Percentiles rank a stretch among this genome's conserved stretches.
Conservation (phyloP, 2,329 filamentous ascomycete species). For the Monosporascus sp. region DNA sequence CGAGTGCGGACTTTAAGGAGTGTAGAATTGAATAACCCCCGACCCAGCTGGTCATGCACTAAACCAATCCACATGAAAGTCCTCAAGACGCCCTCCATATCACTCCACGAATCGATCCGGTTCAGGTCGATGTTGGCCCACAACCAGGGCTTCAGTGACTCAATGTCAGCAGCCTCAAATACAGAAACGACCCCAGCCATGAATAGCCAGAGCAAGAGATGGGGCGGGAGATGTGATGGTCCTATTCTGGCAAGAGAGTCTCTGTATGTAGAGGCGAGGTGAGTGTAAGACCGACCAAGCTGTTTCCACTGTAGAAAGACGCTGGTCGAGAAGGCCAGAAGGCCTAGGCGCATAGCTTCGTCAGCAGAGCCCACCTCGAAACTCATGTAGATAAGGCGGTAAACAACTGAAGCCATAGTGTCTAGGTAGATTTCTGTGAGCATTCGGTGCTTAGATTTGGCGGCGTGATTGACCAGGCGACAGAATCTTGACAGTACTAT, state of each 20-base stretch:
- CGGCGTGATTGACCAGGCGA: conserved; percentile 18
- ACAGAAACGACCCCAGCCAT: conserved; percentile 19
- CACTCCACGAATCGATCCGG: conserved; percentile 11
- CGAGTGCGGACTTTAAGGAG: too few relatives aligned
- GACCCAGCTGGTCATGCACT: conserved; percentile 23
- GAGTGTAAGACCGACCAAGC: conserved; percentile 12
- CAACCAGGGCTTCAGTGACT: conserved; percentile 18
- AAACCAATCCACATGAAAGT: conserved; percentile 27
- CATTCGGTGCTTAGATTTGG: conserved; percentile 11
- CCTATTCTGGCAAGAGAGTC: conserved; percentile 7
- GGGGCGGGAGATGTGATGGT: conserved; percentile 5
- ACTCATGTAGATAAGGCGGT: conserved; percentile 30
- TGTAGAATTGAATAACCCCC: conserved; percentile 16
- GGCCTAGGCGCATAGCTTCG: conserved; percentile 32
- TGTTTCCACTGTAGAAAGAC: conserved; percentile 35
- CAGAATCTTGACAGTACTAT: conserved; percentile 18
- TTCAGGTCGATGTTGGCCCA: conserved; percentile 12
- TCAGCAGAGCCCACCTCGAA: conserved; percentile 22
- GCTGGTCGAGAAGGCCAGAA: conserved; percentile 31
- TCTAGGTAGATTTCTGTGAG: conserved; percentile 12
- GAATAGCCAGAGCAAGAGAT: conserved; percentile 20
- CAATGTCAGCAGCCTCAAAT: conserved; percentile 11
- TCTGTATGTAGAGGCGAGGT: conserved; percentile 13
- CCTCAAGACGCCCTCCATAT: conserved; percentile 18
- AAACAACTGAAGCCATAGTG: conserved; percentile 34